Base-by-base conservation (phyloP, 163 green algal species). In the Volvox carteri region DNA sequence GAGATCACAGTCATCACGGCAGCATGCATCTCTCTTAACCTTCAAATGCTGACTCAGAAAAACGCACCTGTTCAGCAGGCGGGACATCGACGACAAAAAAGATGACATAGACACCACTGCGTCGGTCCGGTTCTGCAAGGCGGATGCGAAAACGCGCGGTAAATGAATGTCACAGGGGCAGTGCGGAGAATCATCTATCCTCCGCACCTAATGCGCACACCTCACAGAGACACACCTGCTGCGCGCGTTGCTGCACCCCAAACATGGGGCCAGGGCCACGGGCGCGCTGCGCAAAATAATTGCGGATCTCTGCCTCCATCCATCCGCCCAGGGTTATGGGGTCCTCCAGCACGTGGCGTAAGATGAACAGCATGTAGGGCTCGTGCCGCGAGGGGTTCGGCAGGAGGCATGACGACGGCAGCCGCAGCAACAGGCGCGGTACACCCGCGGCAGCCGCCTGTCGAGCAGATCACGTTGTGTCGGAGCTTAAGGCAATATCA, bases 271-370 rank as follows among this genome's bases (percentile, higher is more conserved):
- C 30, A 8, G 72, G 68, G 6, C 46, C 84, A 18, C 84, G 84
- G 23, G 84, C 56, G 25, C 84, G 28, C 84, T 76, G 52, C 39
- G 78, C 62, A 37, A 93, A 90, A 52, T 88, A 90, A 75, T 91
- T 84, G 14, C 93, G 92, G 37, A 99, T 97, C 92, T 99, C 97
- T 0, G 94, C 87, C 91, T 99, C 97, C 97, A 99, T 99, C 81
- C 95, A 97, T 11, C 88, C 77, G 90, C 97, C 95, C 84, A 98
- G 94, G 14, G 97, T 98, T 54, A 88, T 84, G 2, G 94, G 93
- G 90, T 99, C 97, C 90, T 99, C 97, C 85, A 99, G 87, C 52
- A 98, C 90, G 88, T 99, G 95, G 4, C 96, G 93, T 70, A 99
- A 90, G 18, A 99, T 92, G 9, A 95, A 88, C 1, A 95, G 90